Evolutionary conservation across 805 yeast species (phyloP).

Genomic region (Saccharomycopsis sp.): DNA sequence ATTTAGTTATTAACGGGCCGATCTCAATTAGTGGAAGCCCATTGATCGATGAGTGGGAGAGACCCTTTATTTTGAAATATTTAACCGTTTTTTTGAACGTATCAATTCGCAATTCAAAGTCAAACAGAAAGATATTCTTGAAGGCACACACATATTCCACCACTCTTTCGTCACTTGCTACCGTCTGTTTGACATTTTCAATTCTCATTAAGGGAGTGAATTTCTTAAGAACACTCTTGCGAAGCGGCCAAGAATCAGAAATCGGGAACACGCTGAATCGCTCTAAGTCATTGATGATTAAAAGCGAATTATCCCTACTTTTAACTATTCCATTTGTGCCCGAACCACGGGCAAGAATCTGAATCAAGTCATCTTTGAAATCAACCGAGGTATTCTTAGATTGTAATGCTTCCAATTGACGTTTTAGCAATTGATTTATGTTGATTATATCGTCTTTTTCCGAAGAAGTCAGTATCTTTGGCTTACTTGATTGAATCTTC

Average conservation of each 20-base stretch:
- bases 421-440: neutral
- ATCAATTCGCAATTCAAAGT: slow-evolving; percentile 5
- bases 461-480: neutral
- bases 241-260: slow-evolving; percentile 4
- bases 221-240: neutral
- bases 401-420: neutral
- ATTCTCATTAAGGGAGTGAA: slow-evolving; percentile 11
- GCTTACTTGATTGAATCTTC: neutral
- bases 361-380: neutral
- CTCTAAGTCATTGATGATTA: neutral
- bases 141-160: neutral
- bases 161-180: neutral
- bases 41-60: neutral
- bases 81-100: neutral
- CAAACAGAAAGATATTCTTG: slow-evolving; percentile 1
- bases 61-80: slow-evolving; percentile 1
- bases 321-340: neutral
- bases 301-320: neutral
- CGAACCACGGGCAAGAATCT: neutral
- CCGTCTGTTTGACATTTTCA: neutral
- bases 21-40: neutral
- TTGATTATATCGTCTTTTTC: neutral
- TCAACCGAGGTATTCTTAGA: neutral
- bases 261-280: slow-evolving; percentile 14
- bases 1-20: neutral